Conservation (phyloP, 257 asterid genomes). For the Solanum chiquidenum region DNA sequence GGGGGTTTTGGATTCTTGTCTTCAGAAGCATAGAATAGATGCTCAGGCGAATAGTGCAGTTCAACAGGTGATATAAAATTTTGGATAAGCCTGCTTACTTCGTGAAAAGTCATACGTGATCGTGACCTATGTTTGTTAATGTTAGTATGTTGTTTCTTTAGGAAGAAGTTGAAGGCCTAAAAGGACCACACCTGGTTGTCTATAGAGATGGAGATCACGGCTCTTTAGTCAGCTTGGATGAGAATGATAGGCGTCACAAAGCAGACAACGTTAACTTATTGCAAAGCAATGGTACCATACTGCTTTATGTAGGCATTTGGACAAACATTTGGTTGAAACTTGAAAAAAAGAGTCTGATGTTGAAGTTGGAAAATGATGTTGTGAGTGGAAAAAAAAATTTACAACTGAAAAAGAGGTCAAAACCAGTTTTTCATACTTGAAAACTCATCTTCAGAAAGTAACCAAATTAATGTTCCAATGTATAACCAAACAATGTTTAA, state of each 20-base stretch:
- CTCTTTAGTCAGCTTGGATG: slow-evolving; percentile 25
- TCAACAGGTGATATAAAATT: slow-evolving; percentile 44
- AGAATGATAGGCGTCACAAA: slow-evolving; percentile 20
- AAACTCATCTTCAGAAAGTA: neutral
- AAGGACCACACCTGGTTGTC: slow-evolving; percentile 56
- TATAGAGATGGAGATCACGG: slow-evolving; percentile 46
- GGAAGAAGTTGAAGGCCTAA: slow-evolving; percentile 48
- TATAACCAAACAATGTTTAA: neutral
- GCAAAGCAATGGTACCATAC: slow-evolving; percentile 42
- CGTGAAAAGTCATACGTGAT: neutral
- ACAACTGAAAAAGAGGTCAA: neutral
- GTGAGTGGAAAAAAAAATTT: neutral
- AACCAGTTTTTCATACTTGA: neutral
- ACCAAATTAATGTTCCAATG: neutral
- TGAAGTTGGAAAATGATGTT: neutral
- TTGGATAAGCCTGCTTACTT: neutral
- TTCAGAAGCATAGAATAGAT: slow-evolving; percentile 69
- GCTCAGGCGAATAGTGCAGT: slow-evolving; percentile 46
- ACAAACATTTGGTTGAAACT: neutral
- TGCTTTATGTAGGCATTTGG: neutral
- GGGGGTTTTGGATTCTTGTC: neutral
- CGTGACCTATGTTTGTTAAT: slow-evolving; percentile 1
- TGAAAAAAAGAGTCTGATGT: neutral
- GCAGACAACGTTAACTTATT: slow-evolving; percentile 12
- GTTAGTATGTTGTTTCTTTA: slow-evolving; percentile 11